phyloP scores from a whole-genome alignment of 805 yeast species.

The Limtongia smithiae region DNA sequence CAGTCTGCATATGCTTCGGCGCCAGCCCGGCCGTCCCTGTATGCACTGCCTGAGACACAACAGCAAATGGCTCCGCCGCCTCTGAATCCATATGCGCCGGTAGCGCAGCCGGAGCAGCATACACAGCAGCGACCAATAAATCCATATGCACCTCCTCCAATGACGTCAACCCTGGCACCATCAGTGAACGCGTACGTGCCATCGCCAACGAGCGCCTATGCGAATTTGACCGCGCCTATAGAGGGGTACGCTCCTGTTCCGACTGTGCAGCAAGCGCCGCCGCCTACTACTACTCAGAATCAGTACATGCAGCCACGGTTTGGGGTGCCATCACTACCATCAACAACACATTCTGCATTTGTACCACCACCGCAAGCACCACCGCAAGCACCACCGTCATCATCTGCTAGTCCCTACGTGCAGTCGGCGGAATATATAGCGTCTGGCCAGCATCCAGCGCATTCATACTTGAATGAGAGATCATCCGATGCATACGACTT shows the following conservation, averaged over 20 bases:
- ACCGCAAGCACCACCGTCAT: not conserved
- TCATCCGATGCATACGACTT: conserved; percentile 18
- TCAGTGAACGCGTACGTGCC: conserved; percentile 8
- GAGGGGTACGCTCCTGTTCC: no score
- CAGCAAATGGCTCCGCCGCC: no score
- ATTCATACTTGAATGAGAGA: conserved; percentile 4
- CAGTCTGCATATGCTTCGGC: no score
- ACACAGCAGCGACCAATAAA: not conserved
- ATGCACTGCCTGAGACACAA: no score
- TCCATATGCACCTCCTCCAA: conserved; percentile 3
- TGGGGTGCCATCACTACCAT: no score
- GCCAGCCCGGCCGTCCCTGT: no score
- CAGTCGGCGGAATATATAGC: not conserved
- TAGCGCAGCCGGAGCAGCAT: not conserved
- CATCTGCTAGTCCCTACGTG: not conserved
- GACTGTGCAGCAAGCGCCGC: no score
- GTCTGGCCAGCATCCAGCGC: conserved; percentile 2
- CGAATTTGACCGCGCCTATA: not conserved
- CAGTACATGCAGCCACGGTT: no score
- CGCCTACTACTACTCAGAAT: no score
- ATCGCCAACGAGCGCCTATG: not conserved
- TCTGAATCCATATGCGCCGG: conserved; percentile 1
- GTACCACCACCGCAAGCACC: no score
- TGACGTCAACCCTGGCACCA: not conserved
- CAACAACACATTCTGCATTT: no score